Evolutionary conservation across 2,329 filamentous ascomycete species (phyloP), one percentile per base, ranked within the genome.

Genomic region (Herpotrichia juniperi): DNA sequence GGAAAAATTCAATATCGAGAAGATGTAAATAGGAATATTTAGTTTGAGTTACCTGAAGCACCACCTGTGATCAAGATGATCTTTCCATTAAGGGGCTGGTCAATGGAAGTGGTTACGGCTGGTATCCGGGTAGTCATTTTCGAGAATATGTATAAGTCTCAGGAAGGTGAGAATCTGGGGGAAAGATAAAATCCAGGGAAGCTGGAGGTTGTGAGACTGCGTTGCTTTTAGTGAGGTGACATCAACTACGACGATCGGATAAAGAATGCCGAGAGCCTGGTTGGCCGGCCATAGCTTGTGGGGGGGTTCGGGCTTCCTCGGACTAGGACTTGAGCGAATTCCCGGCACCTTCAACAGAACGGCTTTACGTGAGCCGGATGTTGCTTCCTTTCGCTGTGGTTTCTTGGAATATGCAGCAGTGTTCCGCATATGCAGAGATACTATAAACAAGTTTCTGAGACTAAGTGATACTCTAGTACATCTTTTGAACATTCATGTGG

Each of bases 51-150:
- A 68, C 67, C 68, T 48, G 69, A 74, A 50, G 69, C 71, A 11
- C 68, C 72, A 17, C 72, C 71, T 0, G 71, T 74, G 45, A 74
- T 64, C 1, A 69, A 58, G 16, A 71, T 60, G 51, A 74, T 68
- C 42, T 68, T 71, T 46, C 55, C 59, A 14, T 66, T 60, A 4
- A 73, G 50, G 9, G 69, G 64, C 32, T 70, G 64, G 34, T 73
- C 67, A 30, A 64, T 64, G 1, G 64, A 61, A 4, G 59, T 62
- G 6, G 5, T 42, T 22, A n/a, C 26, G 12, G 7, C 7, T 19
- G 42, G 30, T 21, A 40, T 22, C 22, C 12, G 8, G 14, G 8
- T n/a, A 6, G 6, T n/a, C 6, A 21, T 14, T 28, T 43, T 16
- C 24, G 28, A 26, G 12, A 24, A 5, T 10, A 12, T 9, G 7